Percentiles rank a stretch among this genome's conserved stretches.
Conservation (phyloP, 2,329 filamentous ascomycete species). For the Verruconis gallopava region DNA sequence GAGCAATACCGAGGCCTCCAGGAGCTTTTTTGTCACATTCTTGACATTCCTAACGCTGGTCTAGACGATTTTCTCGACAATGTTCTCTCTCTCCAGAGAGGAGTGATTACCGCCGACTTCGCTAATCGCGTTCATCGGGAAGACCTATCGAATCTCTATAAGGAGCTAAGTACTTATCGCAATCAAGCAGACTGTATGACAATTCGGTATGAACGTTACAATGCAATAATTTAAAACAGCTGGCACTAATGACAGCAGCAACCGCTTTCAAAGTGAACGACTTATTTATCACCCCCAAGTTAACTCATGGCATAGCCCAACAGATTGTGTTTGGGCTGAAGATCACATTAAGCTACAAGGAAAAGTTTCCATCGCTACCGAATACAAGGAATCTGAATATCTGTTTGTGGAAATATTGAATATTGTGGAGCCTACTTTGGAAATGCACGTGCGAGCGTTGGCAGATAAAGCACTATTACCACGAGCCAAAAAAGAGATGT, state of each 20-base stretch:
- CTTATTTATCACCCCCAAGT: slow-evolving; percentile 9
- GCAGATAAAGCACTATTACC: neutral
- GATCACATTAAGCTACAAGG: slow-evolving; percentile 8
- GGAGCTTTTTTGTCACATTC: slow-evolving; percentile 1
- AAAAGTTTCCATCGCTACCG: slow-evolving; percentile 8
- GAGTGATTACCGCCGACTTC: neutral
- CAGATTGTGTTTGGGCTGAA: slow-evolving; percentile 11
- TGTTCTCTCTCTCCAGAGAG: neutral
- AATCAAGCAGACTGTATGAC: no score
- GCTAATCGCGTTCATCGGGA: neutral
- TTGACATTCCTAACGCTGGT: neutral
- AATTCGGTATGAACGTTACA: neutral
- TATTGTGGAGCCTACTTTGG: slow-evolving; percentile 5
- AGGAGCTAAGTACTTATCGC: neutral
- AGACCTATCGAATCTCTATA: neutral
- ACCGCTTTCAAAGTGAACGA: slow-evolving; percentile 2
- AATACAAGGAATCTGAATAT: neutral
- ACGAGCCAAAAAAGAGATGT: slow-evolving; percentile 5
- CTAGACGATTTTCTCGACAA: slow-evolving; percentile 2
- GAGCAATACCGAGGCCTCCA: slow-evolving; percentile 3
- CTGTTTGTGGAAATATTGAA: slow-evolving; percentile 9
- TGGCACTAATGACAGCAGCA: neutral
- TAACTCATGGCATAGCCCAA: slow-evolving; percentile 9
- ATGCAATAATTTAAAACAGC: neutral
- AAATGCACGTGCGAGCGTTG: slow-evolving; percentile 9